These are phyloP conservation scores for Naganishia onofrii DNA, from an alignment of 768 basidiomycete genomes.

Conservation along the genomic window DNA sequence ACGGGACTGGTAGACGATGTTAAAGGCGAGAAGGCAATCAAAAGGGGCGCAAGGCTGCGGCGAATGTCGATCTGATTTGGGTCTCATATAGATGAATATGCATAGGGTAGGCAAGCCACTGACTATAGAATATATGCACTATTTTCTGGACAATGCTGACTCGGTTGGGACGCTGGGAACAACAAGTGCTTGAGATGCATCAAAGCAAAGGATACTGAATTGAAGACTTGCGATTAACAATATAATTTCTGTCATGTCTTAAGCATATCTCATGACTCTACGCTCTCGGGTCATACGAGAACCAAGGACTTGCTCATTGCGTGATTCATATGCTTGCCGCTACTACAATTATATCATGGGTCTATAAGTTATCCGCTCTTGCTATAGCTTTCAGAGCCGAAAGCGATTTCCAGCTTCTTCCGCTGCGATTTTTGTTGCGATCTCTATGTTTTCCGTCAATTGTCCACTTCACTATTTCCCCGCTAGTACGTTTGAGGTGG, in stretches of 20 bases:
- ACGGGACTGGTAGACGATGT: constrained; percentile 60
- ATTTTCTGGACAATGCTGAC: too few species aligned
- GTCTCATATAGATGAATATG: constrained; percentile 2
- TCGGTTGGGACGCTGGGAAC: background rate
- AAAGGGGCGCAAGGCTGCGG: constrained; percentile 29
- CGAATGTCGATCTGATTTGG: constrained; percentile 10
- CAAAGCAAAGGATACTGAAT: too few species aligned
- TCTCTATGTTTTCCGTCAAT: background rate
- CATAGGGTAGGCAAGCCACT: background rate
- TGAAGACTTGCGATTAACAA: too few species aligned
- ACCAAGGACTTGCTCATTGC: too few species aligned
- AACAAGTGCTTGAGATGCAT: background rate
- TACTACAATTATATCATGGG: background rate
- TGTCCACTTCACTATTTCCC: background rate
- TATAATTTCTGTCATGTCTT: too few species aligned
- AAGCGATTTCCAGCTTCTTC: background rate
- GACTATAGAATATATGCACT: background rate
- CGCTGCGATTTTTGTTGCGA: background rate
- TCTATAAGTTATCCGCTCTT: background rate
- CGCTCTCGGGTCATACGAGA: too few species aligned
- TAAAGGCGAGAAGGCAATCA: constrained; percentile 29
- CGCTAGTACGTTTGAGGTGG: background rate
- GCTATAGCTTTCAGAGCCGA: background rate
- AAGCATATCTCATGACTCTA: too few species aligned
- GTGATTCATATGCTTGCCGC: background rate